Evolutionary conservation across 176 grass and related monocot genomes (phyloP), one percentile per base, ranked within the genome.

Genomic region (Phyllostachys edulis): DNA sequence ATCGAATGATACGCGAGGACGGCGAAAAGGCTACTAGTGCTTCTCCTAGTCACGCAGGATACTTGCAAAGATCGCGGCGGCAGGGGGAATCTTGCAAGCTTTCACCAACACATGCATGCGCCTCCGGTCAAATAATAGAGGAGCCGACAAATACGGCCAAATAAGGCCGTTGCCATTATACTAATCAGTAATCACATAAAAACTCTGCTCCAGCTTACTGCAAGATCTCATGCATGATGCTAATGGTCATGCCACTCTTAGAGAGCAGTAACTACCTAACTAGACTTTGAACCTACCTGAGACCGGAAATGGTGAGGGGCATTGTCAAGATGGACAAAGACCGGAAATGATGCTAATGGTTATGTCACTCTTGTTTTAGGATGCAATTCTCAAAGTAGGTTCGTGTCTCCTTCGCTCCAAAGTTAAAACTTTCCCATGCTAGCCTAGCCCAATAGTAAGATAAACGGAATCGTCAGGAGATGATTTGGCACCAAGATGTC

Each of bases 31-130:
- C 42, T n/a, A 42, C n/a, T 36, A 51, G 51, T 77, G 63, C 71
- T 67, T 73, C 81, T 79, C 67, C 87, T 72, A 88, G 84, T 86
- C 79, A 73, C 34, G 80, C 61, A 71, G 55, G 76, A 83, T 38
- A 23, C 47, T 27, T 68, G 89, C 84, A 79, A 83, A 87, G 80
- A 90, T 73, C 67, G 81, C 34, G 75, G 80, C 80, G 80, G 89
- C 80, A 80, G 80, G 80, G 47, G 80, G 89, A 84, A 90, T 90
- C 89, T 90, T 5, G 29, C 67, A 77, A 52, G 73, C 84, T 87
- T 59, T 84, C 75, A 62, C 42, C 85, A 39, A 87, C 85, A 84
- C 89, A 87, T 84, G 73, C 39, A 38, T 27, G 50, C 3, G 17
- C 49, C 67, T n/a, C 79, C 40, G 54, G 84, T 90, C 84, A 90